Conservation (phyloP, 805 yeast species). For the Lipomyces kockii region DNA sequence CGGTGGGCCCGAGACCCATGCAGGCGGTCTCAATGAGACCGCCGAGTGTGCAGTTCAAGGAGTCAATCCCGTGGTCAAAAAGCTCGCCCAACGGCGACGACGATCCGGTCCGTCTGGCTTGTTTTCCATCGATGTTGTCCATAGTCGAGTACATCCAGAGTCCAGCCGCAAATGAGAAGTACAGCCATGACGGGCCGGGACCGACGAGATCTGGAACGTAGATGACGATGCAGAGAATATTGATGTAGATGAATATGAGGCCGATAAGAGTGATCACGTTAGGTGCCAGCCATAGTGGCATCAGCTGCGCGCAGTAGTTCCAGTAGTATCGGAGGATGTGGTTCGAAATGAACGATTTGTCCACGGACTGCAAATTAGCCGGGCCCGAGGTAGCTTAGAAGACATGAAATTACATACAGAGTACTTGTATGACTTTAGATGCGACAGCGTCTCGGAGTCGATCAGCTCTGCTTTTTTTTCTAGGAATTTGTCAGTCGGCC, state of each 20-base stretch:
- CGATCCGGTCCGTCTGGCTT: slow-evolving; percentile 81
- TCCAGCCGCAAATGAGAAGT: slow-evolving; percentile 77
- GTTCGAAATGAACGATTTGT: slow-evolving; percentile 77
- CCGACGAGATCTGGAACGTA: slow-evolving; percentile 71
- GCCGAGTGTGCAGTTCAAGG: slow-evolving; percentile 79
- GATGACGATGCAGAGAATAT: slow-evolving; percentile 65
- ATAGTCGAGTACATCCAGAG: slow-evolving; percentile 91
- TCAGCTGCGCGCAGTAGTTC: slow-evolving; percentile 73
- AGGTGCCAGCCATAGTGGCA: slow-evolving; percentile 94
- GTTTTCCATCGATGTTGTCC: slow-evolving; percentile 97
- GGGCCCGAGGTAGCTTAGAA: slow-evolving; percentile 22
- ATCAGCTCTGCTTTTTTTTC: slow-evolving; percentile 27
- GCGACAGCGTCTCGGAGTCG: slow-evolving; percentile 37
- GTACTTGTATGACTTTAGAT: slow-evolving; percentile 41
- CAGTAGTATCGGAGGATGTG: slow-evolving; percentile 84
- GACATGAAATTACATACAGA: slow-evolving; percentile 30
- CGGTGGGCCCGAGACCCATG: slow-evolving; percentile 77
- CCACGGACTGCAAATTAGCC: slow-evolving; percentile 55
- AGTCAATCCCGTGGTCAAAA: slow-evolving; percentile 86
- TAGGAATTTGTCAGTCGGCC: background rate
- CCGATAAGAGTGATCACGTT: slow-evolving; percentile 88
- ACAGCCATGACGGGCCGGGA: slow-evolving; percentile 74
- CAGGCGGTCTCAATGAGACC: slow-evolving; percentile 74
- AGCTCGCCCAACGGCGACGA: slow-evolving; percentile 94
- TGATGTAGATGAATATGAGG: slow-evolving; percentile 65